phyloP scores from a whole-genome alignment of 2,329 filamentous ascomycete species.

The Neurospora crassa region DNA sequence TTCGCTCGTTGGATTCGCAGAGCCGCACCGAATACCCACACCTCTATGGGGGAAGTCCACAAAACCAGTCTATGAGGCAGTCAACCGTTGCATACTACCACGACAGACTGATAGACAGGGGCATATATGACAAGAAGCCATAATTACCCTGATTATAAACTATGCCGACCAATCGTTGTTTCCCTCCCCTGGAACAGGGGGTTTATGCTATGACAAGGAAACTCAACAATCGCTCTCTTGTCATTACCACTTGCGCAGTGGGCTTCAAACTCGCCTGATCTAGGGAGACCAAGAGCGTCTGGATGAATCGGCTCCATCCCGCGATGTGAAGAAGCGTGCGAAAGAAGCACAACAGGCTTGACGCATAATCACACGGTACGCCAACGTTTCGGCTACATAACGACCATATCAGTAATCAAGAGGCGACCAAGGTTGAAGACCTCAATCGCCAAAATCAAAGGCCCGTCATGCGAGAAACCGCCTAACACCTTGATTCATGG shows the following conservation, averaged over 20 bases:
- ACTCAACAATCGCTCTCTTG: not conserved
- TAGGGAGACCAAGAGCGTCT: not conserved
- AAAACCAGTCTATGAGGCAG: not conserved
- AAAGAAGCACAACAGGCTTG: not conserved
- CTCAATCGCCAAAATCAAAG: not conserved
- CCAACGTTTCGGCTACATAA: not conserved
- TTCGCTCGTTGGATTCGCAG: not conserved
- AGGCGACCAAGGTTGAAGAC: not conserved
- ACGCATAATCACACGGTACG: not conserved
- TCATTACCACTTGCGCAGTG: not conserved
- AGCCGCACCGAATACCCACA: not conserved
- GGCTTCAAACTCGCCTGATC: not conserved
- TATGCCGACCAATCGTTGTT: not conserved
- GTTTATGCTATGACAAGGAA: not conserved
- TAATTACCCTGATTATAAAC: not conserved
- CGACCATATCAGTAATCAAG: not conserved
- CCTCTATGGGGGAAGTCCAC: not conserved
- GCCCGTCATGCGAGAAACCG: not conserved
- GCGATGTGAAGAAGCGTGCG: not conserved
- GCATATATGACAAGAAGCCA: not conserved
- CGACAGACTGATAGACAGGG: not conserved
- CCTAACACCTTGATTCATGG: not conserved
- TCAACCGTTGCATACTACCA: not conserved
- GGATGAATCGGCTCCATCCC: not conserved
- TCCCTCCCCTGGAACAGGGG: not conserved